Percentiles rank a stretch among this genome's conserved stretches.
Conservation (phyloP, 192 early-diverging fungal species). For the Chytriomyces sp. region DNA sequence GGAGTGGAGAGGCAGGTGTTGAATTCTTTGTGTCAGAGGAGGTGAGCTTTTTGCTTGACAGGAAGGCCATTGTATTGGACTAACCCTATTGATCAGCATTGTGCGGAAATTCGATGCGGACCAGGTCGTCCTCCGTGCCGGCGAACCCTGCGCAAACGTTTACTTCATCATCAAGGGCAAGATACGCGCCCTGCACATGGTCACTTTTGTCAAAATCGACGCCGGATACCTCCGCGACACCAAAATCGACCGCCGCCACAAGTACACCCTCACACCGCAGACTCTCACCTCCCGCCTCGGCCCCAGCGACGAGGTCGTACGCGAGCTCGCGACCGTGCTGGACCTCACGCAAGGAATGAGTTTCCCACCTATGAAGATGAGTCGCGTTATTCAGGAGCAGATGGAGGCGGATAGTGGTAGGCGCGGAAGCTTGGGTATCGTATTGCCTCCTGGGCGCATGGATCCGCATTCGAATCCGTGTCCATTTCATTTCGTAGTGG, state of each 20-base stretch:
- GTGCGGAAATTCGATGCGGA: conserved; percentile 25
- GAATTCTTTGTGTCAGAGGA: conserved; percentile 17
- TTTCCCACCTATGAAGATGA: conserved; percentile 25
- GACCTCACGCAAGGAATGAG: conserved; percentile 17
- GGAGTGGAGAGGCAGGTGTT: conserved; percentile 17
- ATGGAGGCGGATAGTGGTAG: background rate
- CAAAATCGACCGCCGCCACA: conserved; percentile 28
- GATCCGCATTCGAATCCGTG: background rate
- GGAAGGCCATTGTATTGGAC: background rate
- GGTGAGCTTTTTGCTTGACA: conserved; percentile 9
- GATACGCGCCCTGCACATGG: conserved; percentile 25
- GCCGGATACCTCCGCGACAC: conserved; percentile 1
- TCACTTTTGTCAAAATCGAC: background rate
- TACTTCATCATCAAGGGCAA: conserved; percentile 32
- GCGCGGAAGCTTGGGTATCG: background rate
- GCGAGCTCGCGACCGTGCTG: conserved; percentile 30
- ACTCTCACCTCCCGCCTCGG: background rate
- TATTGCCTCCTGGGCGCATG: background rate
- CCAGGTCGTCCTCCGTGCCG: conserved; percentile 26
- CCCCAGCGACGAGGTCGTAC: conserved; percentile 23
- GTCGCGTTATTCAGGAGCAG: conserved; percentile 18
- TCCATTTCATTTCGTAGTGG: conserved; percentile 33
- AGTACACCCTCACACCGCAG: conserved; percentile 20
- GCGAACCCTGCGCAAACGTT: conserved; percentile 29
- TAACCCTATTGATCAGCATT: conserved; percentile 7